Evolutionary conservation across 2,329 filamentous ascomycete genomes (phyloP).

Genomic region (Claviceps quebecensis): DNA sequence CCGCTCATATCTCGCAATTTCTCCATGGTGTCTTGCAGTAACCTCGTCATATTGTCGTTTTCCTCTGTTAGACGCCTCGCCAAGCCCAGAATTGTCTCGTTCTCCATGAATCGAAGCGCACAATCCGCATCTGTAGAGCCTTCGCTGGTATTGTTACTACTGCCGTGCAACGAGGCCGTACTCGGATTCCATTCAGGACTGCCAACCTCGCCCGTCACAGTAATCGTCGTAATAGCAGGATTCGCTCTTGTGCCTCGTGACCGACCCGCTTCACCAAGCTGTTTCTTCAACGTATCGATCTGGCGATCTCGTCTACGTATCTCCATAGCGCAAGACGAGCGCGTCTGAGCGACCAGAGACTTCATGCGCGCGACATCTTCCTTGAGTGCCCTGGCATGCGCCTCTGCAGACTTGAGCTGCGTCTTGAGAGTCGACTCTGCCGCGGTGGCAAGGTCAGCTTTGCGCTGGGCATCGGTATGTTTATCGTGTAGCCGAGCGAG

Average conservation of each 20-base stretch:
- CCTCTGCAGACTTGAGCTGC: conserved; percentile 61
- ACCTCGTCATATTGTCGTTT: conserved; percentile 65
- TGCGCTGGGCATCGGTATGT: conserved; percentile 39
- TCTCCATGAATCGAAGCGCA: conserved; percentile 73
- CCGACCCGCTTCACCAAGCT: conserved; percentile 58
- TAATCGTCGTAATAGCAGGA: conserved; percentile 42
- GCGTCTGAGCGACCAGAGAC: conserved; percentile 65
- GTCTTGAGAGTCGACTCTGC: conserved; percentile 56
- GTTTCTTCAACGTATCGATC: conserved; percentile 76
- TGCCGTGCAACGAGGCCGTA: neutral
- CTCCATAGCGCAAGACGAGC: conserved; percentile 78
- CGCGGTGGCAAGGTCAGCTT: conserved; percentile 46
- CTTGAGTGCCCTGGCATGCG: conserved; percentile 59
- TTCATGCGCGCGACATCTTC: conserved; percentile 75
- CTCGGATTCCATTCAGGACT: conserved; percentile 28
- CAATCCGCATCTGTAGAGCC: conserved; percentile 33
- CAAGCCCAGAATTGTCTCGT: conserved; percentile 74
- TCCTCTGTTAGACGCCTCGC: conserved; percentile 79
- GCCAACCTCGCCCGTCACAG: conserved; percentile 39
- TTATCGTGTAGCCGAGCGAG: conserved; percentile 44
- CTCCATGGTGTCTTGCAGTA: conserved; percentile 57
- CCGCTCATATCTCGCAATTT: conserved; percentile 59
- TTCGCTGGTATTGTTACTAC: conserved; percentile 3
- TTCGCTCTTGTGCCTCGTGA: conserved; percentile 43
- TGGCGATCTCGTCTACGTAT: conserved; percentile 81